Conservation (phyloP, 768 basidiomycete species). For the Collybia sordida region DNA sequence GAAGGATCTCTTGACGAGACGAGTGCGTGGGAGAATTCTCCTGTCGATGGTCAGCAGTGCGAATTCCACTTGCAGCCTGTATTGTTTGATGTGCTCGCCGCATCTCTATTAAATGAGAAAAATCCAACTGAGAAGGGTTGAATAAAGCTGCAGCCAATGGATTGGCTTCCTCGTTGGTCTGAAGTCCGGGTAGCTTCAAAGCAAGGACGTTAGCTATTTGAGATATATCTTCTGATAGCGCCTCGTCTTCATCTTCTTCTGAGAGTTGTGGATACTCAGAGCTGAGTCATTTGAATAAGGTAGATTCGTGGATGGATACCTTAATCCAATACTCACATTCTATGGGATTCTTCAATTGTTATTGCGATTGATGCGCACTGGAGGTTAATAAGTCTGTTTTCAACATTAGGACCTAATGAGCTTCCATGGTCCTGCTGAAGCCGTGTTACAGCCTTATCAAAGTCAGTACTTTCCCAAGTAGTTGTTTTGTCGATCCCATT, state of each 20-base stretch:
- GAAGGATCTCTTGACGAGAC: constrained; percentile 5
- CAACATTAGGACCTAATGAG: neutral
- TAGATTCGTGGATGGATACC: neutral
- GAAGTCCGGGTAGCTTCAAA: neutral
- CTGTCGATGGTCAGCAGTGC: neutral
- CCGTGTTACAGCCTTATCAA: neutral
- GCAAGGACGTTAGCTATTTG: neutral
- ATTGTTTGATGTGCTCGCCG: neutral
- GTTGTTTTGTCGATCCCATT: no score
- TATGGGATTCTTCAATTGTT: neutral
- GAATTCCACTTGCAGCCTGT: constrained; percentile 4
- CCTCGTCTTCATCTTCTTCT: neutral
- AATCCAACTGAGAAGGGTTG: neutral
- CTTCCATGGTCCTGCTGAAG: neutral
- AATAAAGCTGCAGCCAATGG: neutral
- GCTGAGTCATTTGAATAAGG: neutral
- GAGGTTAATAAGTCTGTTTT: neutral
- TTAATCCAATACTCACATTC: neutral
- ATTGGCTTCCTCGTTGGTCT: neutral
- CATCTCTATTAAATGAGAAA: neutral
- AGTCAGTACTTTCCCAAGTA: neutral
- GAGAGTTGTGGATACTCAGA: constrained; percentile 1
- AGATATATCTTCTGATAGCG: neutral
- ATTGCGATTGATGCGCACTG: constrained; percentile 5
- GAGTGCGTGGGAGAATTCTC: neutral